Percentiles rank a stretch among this genome's conserved stretches.
Conservation (phyloP, 768 basidiomycete species). For the Pleurotus tuber-regium region DNA sequence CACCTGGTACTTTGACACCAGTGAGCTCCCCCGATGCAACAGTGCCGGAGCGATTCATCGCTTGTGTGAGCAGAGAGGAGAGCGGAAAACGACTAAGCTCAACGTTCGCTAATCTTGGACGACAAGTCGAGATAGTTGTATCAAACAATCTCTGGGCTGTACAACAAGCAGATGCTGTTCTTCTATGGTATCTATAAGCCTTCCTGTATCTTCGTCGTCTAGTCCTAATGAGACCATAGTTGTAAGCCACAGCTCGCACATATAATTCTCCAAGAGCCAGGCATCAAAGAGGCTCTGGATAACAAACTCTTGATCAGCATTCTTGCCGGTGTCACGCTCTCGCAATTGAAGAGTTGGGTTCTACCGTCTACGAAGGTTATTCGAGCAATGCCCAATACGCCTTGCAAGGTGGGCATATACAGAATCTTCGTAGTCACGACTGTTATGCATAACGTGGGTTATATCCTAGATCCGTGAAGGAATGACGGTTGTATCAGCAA, state of each 20-base stretch:
- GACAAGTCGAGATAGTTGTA: conserved; percentile 68
- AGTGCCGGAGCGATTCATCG: conserved; percentile 76
- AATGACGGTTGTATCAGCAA: conserved; percentile 90
- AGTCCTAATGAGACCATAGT: conserved; percentile 36
- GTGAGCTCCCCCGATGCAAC: conserved; percentile 60
- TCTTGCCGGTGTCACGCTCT: conserved; percentile 92
- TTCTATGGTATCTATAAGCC: conserved; percentile 69
- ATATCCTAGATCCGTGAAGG: conserved; percentile 90
- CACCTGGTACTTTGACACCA: conserved; percentile 74
- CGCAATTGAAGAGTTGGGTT: conserved; percentile 77
- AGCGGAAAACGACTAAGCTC: conserved; percentile 63
- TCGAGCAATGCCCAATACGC: conserved; percentile 98
- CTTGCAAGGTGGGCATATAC: conserved; percentile 69
- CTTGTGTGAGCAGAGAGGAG: conserved; percentile 82
- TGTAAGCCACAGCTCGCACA: conserved; percentile 93
- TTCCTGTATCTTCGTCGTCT: neutral
- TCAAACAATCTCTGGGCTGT: conserved; percentile 72
- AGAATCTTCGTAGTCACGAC: neutral
- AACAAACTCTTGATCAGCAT: conserved; percentile 96
- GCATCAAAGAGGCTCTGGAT: conserved; percentile 79
- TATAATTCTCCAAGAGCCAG: conserved; percentile 65
- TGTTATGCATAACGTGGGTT: neutral
- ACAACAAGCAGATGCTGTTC: conserved; percentile 73
- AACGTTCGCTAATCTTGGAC: conserved; percentile 60
- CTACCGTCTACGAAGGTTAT: conserved; percentile 78